A percentile compares a stretch with the other conserved stretches of the same genome.
Conservation (phyloP, 345 rosid genomes). For the Draba incana region DNA sequence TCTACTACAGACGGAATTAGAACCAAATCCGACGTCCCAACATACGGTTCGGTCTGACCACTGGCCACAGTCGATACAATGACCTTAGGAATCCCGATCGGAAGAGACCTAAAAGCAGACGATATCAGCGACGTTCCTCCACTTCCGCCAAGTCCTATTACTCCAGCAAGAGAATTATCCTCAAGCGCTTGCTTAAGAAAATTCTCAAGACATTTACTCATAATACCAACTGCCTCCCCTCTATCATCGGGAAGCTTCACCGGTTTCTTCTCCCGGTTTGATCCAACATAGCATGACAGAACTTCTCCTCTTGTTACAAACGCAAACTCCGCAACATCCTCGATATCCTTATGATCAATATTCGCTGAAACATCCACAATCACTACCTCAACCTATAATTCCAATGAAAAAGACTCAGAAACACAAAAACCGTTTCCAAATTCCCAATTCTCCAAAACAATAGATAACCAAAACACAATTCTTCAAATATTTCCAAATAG, state of each 20-base stretch:
- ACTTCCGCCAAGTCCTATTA: constrained; percentile 81
- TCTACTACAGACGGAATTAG: constrained; percentile 87
- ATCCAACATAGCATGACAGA: constrained; percentile 50
- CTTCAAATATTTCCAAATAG: too few species aligned
- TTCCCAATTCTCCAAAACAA: not conserved
- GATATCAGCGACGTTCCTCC: constrained; percentile 89
- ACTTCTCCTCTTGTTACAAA: constrained; percentile 61
- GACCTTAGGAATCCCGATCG: constrained; percentile 76
- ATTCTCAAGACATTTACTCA: constrained; percentile 67
- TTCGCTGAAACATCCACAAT: constrained; percentile 75
- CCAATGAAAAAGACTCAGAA: constrained; percentile 13
- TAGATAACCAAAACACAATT: too few species aligned
- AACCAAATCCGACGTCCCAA: constrained; percentile 86
- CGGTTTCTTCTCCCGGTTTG: constrained; percentile 32
- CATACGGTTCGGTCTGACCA: constrained; percentile 74
- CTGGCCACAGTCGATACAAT: constrained; percentile 94
- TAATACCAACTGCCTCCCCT: constrained; percentile 66
- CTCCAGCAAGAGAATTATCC: constrained; percentile 59
- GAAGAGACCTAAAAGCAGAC: constrained; percentile 72
- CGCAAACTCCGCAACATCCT: constrained; percentile 45
- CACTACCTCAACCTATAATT: constrained; percentile 60
- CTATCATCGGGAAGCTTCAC: constrained; percentile 61
- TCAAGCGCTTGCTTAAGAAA: constrained; percentile 51
- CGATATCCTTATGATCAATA: constrained; percentile 42
- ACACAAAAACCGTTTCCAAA: not conserved